These are phyloP conservation scores for Claviceps sorghi DNA, from an alignment of 2,329 filamentous ascomycete genomes.

Conservation along the genomic window DNA sequence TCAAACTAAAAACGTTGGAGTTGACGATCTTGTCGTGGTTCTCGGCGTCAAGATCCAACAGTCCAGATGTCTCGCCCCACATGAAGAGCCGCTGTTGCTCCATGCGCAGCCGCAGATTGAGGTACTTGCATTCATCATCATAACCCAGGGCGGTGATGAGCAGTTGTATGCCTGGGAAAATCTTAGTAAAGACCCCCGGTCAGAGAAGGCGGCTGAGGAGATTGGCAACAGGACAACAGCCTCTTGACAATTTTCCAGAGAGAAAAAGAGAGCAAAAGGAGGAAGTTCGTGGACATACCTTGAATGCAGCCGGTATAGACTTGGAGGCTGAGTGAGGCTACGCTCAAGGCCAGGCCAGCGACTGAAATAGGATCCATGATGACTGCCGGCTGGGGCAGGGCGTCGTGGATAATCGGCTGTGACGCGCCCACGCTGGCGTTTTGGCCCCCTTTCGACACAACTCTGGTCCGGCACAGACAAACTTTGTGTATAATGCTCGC, in stretches of 20 bases:
- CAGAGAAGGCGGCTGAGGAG: background rate
- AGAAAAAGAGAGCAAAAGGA: background rate
- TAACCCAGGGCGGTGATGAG: constrained; percentile 32
- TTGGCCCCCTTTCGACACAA: background rate
- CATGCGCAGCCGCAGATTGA: constrained; percentile 33
- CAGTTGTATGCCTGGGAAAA: constrained; percentile 24
- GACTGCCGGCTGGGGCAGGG: background rate
- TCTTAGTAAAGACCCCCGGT: background rate
- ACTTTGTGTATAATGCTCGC: no score
- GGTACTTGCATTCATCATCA: constrained; percentile 32
- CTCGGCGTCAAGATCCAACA: constrained; percentile 28
- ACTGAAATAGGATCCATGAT: constrained; percentile 29
- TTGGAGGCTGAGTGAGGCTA: constrained; percentile 30
- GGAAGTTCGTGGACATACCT: constrained; percentile 12
- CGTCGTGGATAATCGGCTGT: background rate
- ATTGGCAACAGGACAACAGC: background rate
- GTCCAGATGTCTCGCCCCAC: constrained; percentile 34
- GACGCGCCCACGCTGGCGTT: background rate
- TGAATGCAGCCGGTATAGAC: constrained; percentile 33
- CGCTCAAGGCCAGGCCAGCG: constrained; percentile 27
- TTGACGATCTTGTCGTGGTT: constrained; percentile 26
- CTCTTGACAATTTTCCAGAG: background rate
- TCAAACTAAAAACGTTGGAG: constrained; percentile 33
- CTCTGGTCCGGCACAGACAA: no score
- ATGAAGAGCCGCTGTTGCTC: constrained; percentile 35